Conservation (phyloP, 768 basidiomycete species). For the Suillus spraguei region DNA sequence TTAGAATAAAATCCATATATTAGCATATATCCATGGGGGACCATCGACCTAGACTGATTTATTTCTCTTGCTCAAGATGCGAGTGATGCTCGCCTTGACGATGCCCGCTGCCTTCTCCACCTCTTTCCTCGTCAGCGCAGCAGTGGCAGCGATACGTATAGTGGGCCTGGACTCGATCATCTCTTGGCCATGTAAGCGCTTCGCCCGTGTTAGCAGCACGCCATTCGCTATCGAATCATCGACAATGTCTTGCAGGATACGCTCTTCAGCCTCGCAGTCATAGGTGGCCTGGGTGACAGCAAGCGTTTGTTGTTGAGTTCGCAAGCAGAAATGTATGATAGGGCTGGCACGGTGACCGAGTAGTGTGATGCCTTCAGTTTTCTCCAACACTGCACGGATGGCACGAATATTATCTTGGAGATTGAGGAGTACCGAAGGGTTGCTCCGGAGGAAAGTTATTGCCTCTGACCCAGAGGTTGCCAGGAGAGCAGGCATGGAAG, state of each 20-base stretch:
- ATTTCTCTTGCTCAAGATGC: constrained; percentile 70
- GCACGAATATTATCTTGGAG: constrained; percentile 82
- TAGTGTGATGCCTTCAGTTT: constrained; percentile 77
- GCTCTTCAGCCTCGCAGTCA: constrained; percentile 73
- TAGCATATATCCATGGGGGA: constrained; percentile 27
- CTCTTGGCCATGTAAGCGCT: constrained; percentile 84
- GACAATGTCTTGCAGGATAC: constrained; percentile 86
- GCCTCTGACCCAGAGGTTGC: constrained; percentile 87
- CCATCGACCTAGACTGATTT: constrained; percentile 7
- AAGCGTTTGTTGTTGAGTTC: constrained; percentile 31
- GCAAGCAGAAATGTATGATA: constrained; percentile 82
- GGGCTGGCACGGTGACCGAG: constrained; percentile 87
- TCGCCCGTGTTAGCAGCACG: constrained; percentile 84
- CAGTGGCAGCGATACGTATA: constrained; percentile 79
- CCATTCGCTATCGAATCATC: constrained; percentile 83
- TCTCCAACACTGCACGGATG: constrained; percentile 81
- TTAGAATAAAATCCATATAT: constrained; percentile 29
- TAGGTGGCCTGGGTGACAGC: constrained; percentile 31
- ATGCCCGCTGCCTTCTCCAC: constrained; percentile 83
- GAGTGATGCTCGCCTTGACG: constrained; percentile 72
- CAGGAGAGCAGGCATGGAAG: constrained; percentile 88
- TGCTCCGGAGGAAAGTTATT: constrained; percentile 74
- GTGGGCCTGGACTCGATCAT: constrained; percentile 78
- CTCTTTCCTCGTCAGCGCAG: constrained; percentile 85
- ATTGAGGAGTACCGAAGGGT: constrained; percentile 71